Evolutionary conservation across 306 rosid species (phyloP), one percentile per base, ranked within the genome.

Genomic region (Malus domestica): DNA sequence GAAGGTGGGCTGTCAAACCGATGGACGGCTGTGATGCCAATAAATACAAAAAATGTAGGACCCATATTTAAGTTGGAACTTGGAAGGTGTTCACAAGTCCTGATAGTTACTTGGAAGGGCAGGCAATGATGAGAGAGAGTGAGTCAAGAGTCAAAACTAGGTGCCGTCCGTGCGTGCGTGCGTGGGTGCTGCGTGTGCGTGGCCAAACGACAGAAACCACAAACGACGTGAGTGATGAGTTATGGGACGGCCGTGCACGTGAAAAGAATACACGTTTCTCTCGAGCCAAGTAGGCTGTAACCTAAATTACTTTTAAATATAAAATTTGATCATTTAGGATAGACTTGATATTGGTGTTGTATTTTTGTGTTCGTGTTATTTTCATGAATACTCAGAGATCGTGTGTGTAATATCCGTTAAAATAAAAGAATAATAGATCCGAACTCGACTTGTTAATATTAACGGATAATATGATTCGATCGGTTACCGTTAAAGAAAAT

Each of bases 11-110:
- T 8, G 70, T 78, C 73, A 64, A 71, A n/a, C 2, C 0, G 61
- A 16, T 20, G 22, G 82, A 74, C 86, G 82, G 86, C 11, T 19
- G 55, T 27, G 74, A 62, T 69, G 72, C 25, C 40, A 74, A 74
- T 32, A 40, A 57, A 23, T 32, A 25, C 32, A 74, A 29, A 61
- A 61, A 45, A 15, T 2, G 29, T 0, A 67, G 67, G 55, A 12
- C 57, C 69, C 45, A 63, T 20, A 9, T 8, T 7, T 40, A 13
- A 11, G 10, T 5, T 19, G 40, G 38, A 25, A 20, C 42, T 7
- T 38, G 42, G 62, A 4, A 49, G 2, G 54, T 6, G 62, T 57
- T 57, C 27, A 49, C 8, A n/a, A n/a, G 27, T 51, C 15, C 6
- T 15, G 19, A 51, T 57, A n/a, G 5, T 55, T 6, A 55, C 25